Base-by-base conservation (phyloP, 1,284 basidiomycete genomes). In the Schizophyllum amplum region DNA sequence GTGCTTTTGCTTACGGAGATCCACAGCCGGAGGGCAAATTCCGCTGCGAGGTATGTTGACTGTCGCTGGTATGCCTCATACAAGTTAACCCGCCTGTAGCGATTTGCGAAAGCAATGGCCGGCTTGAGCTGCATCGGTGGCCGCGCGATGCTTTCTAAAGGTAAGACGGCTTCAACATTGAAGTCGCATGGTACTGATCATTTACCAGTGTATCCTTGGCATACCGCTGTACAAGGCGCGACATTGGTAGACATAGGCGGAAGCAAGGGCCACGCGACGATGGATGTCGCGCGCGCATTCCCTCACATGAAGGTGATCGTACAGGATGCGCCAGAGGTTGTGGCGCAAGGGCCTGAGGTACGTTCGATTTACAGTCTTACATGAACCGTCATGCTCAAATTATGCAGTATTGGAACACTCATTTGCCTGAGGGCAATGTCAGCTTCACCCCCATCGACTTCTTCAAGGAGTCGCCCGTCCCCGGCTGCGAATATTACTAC, bases 171-270 rank as follows among this genome's bases (percentile, higher is more conserved):
- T 42, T 4, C 7, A 9, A 42, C 33, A 42, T 4, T 9, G 7
- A 3, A 46, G 2, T n/a, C 5, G 4, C 5, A 47, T 5, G 27
- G 42, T 2, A 6, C 24, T 4, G 17, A 17, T 15, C 4, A 27
- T 2, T 1, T 25, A 50, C 27, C 56, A 77, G 72, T 59, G 3
- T 79, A 75, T 62, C 75, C 78, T 5, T 82, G 78, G 80, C 58
- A 65, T n/a, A 62, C 65, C 7, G 65, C 77, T 1, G 62, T 66
- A 4, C 27, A 64, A 3, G 69, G 67, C 11, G 67, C 74, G 0
- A 71, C 68, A 0, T 61, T 83, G 7, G 77, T 75, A 42, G 81
- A 83, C 62, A 68, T 83, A 7, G 80, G 77, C 2, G 71, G 76
- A 0, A 75, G 79, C 1, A 64, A 73, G 24, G 80, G 81, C 0